Conservation (phyloP, 257 asterid species). For the Scutellaria galericulata region DNA sequence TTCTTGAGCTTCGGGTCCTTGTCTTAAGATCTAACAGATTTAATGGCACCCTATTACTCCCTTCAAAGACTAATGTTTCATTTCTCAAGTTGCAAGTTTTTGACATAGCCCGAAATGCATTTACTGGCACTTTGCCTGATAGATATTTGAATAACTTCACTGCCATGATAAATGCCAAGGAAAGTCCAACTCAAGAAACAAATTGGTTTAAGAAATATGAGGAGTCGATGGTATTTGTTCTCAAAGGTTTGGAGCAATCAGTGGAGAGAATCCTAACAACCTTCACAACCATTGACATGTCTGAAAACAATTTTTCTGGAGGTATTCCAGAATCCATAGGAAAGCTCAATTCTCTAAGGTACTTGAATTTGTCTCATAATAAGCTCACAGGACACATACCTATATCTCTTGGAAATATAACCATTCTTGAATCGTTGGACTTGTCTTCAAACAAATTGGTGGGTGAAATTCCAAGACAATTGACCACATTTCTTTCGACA, state of each 20-base stretch:
- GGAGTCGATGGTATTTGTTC: not conserved
- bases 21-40: constrained; percentile 32
- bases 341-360: constrained; percentile 2
- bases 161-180: constrained; percentile 28
- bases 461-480: constrained; percentile 26
- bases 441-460: constrained; percentile 27
- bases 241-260: not conserved
- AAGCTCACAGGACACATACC: constrained; percentile 23
- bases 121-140: constrained; percentile 37
- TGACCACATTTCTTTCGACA: constrained; percentile 21
- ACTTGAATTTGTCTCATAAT: constrained; percentile 29
- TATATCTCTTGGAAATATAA: constrained; percentile 16
- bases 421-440: constrained; percentile 36
- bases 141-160: constrained; percentile 12
- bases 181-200: not conserved
- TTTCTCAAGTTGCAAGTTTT: constrained; percentile 37
- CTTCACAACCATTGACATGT: constrained; percentile 30
- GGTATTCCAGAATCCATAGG: constrained; percentile 23
- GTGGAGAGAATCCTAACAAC: not conserved
- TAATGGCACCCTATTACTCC: constrained; percentile 31
- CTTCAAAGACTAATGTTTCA: not conserved
- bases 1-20: constrained; percentile 39
- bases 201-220: not conserved
- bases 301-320: constrained; percentile 23
- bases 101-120: constrained; percentile 31